A percentile compares a stretch with the other conserved stretches of the same genome.
phyloP scores from a whole-genome alignment of 495 filamentous ascomycete species.

The Tuber magnatum region DNA sequence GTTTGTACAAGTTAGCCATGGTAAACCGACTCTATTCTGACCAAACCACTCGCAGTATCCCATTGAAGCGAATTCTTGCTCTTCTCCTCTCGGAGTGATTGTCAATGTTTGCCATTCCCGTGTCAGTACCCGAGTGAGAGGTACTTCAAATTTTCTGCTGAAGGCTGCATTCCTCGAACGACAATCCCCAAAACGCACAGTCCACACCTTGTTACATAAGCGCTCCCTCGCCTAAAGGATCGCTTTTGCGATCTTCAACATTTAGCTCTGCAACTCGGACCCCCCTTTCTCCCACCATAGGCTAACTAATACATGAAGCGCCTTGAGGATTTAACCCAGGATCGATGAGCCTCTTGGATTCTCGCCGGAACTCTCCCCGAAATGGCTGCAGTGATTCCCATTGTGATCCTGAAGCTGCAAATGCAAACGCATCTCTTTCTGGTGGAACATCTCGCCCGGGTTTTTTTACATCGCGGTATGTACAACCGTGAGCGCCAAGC shows the following conservation, averaged over 20 bases:
- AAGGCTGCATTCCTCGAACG: background rate
- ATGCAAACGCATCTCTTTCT: constrained; percentile 2
- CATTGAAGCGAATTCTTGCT: background rate
- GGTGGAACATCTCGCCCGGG: constrained; percentile 1
- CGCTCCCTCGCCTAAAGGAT: background rate
- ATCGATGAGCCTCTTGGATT: background rate
- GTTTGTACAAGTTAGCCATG: background rate
- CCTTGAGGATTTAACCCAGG: background rate
- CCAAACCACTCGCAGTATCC: background rate
- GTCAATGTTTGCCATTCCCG: background rate
- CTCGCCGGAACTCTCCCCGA: constrained; percentile 3
- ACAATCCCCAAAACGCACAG: background rate
- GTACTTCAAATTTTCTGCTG: background rate
- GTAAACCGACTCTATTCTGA: background rate
- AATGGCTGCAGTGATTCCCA: constrained; percentile 1
- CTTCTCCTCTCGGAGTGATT: background rate
- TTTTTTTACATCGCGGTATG: constrained; percentile 3
- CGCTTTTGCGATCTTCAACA: background rate
- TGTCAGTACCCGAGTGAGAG: background rate
- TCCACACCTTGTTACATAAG: constrained; percentile 6
- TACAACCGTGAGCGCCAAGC: constrained; percentile 1
- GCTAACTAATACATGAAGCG: constrained; percentile 2
- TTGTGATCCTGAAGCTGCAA: background rate
- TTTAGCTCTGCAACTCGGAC: background rate
- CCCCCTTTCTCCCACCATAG: background rate